Percentiles rank a stretch among this genome's conserved stretches.
These are phyloP conservation scores for Desmodesmus armatus DNA, from an alignment of 139 green algal species.

Conservation along the genomic window DNA sequence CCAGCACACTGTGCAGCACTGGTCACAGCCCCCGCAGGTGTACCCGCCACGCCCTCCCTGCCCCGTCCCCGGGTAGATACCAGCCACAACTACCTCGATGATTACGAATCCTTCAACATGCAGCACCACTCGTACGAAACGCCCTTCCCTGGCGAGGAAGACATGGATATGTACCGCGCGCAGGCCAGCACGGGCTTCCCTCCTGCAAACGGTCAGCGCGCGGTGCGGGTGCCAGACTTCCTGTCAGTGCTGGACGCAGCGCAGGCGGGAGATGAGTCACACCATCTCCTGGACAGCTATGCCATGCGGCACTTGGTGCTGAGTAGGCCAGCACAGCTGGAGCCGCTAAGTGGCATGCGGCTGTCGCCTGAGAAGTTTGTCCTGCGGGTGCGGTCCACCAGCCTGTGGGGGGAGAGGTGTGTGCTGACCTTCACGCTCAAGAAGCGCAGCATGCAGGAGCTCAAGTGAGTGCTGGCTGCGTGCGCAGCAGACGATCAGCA, in stretches of 20 bases:
- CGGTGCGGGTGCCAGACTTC: constrained; percentile 28
- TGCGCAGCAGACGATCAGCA: no score
- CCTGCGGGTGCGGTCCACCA: constrained; percentile 40
- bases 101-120: constrained; percentile 22
- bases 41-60: constrained; percentile 1
- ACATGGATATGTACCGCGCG: no score
- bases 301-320: constrained; percentile 34
- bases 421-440: constrained; percentile 57
- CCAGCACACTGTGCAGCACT: no score
- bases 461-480: neutral
- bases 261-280: neutral
- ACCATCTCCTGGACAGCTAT: constrained; percentile 31
- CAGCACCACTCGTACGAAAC: no score
- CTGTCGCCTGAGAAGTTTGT: constrained; percentile 43
- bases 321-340: constrained; percentile 3
- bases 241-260: constrained; percentile 11
- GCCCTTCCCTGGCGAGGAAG: no score
- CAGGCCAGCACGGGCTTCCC: no score
- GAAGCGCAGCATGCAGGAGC: constrained; percentile 14
- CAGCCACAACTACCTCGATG: neutral
- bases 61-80: constrained; percentile 19
- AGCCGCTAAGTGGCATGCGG: constrained; percentile 46
- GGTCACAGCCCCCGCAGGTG: neutral
- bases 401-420: constrained; percentile 40
- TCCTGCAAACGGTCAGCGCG: no score